Conservation (phyloP, 2,329 filamentous ascomycete genomes). For the Ophiostoma tasmaniense region DNA sequence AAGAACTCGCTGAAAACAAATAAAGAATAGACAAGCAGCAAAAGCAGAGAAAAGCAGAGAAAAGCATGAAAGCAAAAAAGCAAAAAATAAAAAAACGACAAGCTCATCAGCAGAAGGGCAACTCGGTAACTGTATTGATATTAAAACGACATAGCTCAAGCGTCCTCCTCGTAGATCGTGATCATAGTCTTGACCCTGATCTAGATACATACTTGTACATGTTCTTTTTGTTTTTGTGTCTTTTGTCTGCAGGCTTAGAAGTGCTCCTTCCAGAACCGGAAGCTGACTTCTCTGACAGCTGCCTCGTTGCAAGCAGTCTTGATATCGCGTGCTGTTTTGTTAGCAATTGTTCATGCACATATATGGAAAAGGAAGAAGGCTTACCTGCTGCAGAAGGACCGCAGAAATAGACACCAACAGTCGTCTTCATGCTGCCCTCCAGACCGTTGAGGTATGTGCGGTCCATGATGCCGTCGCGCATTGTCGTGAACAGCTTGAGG, state of each 20-base stretch:
- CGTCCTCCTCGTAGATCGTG: neutral
- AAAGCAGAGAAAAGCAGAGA: neutral
- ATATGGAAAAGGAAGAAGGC: conserved; percentile 22
- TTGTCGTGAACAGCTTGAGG: conserved; percentile 63
- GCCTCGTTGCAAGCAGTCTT: conserved; percentile 68
- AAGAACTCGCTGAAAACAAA: neutral
- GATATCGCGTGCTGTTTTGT: conserved; percentile 68
- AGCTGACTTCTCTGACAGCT: conserved; percentile 70
- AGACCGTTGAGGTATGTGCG: conserved; percentile 77
- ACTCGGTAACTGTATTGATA: neutral
- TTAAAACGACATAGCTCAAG: neutral
- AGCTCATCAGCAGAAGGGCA: neutral
- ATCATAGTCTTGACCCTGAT: neutral
- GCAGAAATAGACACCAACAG: conserved; percentile 96
- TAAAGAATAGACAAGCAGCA: neutral
- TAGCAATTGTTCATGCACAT: conserved; percentile 24
- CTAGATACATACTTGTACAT: neutral
- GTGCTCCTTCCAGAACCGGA: conserved; percentile 99
- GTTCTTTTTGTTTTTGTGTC: neutral
- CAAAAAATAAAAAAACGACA: neutral
- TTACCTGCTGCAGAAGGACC: conserved; percentile 66
- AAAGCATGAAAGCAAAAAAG: neutral
- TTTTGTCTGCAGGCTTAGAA: conserved; percentile 36
- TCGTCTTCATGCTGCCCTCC: conserved; percentile 66
- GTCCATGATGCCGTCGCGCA: conserved; percentile 82